Evolutionary conservation across 176 grass and related monocot species (phyloP), one percentile per base, ranked within the genome.

Genomic region (Oryza nivara): DNA sequence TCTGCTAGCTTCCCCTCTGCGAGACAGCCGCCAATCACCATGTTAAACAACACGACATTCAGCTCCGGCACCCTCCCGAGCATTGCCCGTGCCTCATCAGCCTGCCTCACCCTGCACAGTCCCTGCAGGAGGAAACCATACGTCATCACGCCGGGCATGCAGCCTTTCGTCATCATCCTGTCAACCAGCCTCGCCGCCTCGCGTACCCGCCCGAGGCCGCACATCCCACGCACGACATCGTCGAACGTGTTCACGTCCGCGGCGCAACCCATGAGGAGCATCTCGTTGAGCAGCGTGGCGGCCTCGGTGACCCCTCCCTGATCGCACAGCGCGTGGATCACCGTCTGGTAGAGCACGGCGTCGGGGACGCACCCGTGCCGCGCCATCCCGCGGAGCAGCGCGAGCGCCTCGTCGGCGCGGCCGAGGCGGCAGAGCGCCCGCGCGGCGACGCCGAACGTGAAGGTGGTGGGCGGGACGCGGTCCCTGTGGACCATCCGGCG

Each of bases 11-110:
- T 95, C 46, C 92, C 85, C 13, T 81, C 70, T 4, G 26, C 64
- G 60, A 95, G 72, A 49, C 75, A 98, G 0, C 96, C 96, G 2
- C 89, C 85, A 44, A 98, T 93, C 68, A 98, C 93, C 7, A 77
- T 95, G 83, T 95, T 98, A 82, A 98, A 88, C 79, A 98, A 81
- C 38, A 90, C 89, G 11, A 82, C 86, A 73, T 95, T 98, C 68
- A 95, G 69, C 36, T 90, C 72, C 0, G 92, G 89, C 52, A 92
- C 65, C 85, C 81, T 88, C 52, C 80, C 64, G 4, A 98, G 87
- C 48, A 98, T 65, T 28, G 73, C 52, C 46, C 35, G 76, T 23
- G 96, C 96, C 71, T 93, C 91, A 13, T 93, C 89, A n/a, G 84
- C 74, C 79, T 85, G 87, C 73, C 74, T 84, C 8, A 81, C 67